Base-by-base conservation (phyloP, 441 rosid genomes). In the Brassica balearica region DNA sequence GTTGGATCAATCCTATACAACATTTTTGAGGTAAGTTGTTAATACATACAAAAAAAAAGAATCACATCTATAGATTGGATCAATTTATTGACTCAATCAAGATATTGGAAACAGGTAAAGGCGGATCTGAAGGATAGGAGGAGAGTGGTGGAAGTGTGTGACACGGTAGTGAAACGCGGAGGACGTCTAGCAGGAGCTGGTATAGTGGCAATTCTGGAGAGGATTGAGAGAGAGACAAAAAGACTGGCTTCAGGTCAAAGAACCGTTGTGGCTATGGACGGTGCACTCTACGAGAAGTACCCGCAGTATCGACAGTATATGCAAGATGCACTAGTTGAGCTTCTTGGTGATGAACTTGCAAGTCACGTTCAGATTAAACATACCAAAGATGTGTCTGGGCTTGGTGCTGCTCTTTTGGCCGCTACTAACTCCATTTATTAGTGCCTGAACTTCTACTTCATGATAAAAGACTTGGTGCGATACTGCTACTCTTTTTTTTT, bases 161-260 rank as follows among this genome's bases (percentile, higher is more conserved):
- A 91, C 74, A 77, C 94, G 9, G 84, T 94, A 10, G 90, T 88
- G 66, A 88, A 80, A 82, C 87, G 97, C 36, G 97, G 92, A 15
- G 94, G 96, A 1, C 87, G 94, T 56, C 79, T 95, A 80, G 97
- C 97, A 0, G 97, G 97, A 46, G 97, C 96, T 1, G 97, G 99
- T 58, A 88, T 92, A 15, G 97, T 91, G 1, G 93, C 97, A 56
- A 84, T 92, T 75, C 87, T 92, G 53, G 90, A 91, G 73, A 92
- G 91, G 88, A 85, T 91, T 83, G 99, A 89, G 70, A 84, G 78
- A 46, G 96, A 90, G 23, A 85, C 97, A 0, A 79, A 87, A 78
- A 91, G 91, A 38, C 38, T 80, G 9, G 70, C 87, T 43, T 89
- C 85, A 0, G 87, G 93, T 19, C 87, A 88, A 82, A 86, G 88